Evolutionary conservation across 1,284 basidiomycete species (phyloP), one percentile per base, ranked within the genome.

Genomic region (Sporisorium exsertum): DNA sequence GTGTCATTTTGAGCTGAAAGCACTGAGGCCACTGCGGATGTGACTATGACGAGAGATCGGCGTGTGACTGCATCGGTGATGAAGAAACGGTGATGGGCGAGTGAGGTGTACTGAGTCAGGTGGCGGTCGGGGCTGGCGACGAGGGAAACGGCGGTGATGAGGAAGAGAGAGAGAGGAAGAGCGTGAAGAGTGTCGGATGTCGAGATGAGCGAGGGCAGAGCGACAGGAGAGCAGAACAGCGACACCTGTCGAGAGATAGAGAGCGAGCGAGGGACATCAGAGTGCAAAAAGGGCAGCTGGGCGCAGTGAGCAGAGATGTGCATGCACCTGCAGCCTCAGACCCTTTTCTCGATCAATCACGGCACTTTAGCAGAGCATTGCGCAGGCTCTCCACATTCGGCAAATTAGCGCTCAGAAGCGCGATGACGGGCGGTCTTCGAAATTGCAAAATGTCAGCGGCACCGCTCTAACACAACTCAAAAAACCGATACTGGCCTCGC

Each of bases 311-410:
- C 49, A 13, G 16, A 47, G 54, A 43, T 49, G 54, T 62, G 65
- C 55, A 68, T 29, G 50, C 37, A 16, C 24, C 42, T 62, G 65
- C 65, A 68, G n/a, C 29, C 32, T 42, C 35, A 49, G 59, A 67
- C 50, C 55, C 59, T 54, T 55, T 58, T 46, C 12, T 12, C 15
- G 3, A n/a, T 6, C 40, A 43, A 20, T 43, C 40, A 32, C n/a
- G 58, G 64, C 64, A 56, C 58, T 56, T 49, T 16, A 52, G 58
- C 64, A 66, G 64, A 66, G 64, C n/a, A 49, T 18, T 16, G 26
- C 27, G 58, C 42, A 3, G 2, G n/a, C 56, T 46, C 64, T 66
- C 64, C 64, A 66, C 64, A 66, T 66, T 58, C 29, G 6, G 29
- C 6, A 22, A 4, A 5, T 20, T 27, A 16, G 32, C 32, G n/a